Conservation (phyloP, 176 grass and related monocot genomes). For the Musa troglodytarum region DNA sequence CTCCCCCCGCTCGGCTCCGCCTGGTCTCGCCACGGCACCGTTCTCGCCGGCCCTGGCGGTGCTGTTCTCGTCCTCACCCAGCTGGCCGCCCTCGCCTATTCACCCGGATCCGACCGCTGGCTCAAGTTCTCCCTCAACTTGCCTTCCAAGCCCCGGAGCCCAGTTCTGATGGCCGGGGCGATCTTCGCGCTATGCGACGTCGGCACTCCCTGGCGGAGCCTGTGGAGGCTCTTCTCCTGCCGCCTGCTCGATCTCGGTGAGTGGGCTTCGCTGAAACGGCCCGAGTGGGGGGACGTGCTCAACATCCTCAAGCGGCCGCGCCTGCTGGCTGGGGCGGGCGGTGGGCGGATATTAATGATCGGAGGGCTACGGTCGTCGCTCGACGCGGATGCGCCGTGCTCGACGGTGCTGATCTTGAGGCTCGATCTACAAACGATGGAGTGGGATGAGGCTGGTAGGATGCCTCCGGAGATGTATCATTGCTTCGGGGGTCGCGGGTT, state of each 20-base stretch:
- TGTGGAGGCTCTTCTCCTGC: constrained; percentile 96
- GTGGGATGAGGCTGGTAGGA: constrained; percentile 86
- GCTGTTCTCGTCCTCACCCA: constrained; percentile 67
- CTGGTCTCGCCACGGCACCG: constrained; percentile 92
- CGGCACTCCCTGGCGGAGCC: constrained; percentile 81
- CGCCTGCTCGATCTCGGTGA: constrained; percentile 40
- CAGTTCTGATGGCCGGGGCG: constrained; percentile 53
- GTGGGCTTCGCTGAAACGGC: constrained; percentile 60
- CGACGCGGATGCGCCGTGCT: constrained; percentile 70
- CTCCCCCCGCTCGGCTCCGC: constrained; percentile 83
- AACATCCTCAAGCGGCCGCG: constrained; percentile 87
- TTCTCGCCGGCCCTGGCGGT: constrained; percentile 64
- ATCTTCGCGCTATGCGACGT: constrained; percentile 85
- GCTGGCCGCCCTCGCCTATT: constrained; percentile 74
- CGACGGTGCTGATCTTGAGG: constrained; percentile 78
- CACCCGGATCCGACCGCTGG: constrained; percentile 53
- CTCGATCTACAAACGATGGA: constrained; percentile 80
- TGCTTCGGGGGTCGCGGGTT: constrained; percentile 48
- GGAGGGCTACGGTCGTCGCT: constrained; percentile 79
- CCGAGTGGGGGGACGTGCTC: constrained; percentile 67
- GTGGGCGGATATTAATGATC: constrained; percentile 72
- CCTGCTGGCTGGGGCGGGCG: constrained; percentile 52
- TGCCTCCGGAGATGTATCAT: constrained; percentile 71
- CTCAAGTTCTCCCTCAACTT: constrained; percentile 81
- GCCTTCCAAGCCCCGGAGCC: constrained; percentile 79